Evolutionary conservation across 169 alveolate species (phyloP).

Genomic region (Theileria annulata): DNA sequence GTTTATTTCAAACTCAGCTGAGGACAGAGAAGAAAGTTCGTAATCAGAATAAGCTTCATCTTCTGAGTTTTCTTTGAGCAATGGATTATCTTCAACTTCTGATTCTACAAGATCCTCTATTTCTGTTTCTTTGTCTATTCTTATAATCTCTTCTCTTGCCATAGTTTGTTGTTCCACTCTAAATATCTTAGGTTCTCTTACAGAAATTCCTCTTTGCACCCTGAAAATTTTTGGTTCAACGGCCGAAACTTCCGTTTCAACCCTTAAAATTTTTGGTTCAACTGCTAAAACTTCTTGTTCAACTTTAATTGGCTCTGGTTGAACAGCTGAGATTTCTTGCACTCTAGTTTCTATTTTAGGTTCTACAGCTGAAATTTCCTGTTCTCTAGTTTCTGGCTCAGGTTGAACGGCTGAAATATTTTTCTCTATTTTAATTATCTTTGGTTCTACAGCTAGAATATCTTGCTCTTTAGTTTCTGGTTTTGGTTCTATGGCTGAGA

Average conservation of each 20-base stretch:
- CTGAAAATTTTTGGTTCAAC: not conserved
- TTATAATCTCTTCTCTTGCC: not conserved
- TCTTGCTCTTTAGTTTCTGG: not conserved
- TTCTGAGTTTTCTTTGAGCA: conserved; percentile 15
- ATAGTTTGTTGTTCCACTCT: not conserved
- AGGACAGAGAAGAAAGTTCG: conserved; percentile 20
- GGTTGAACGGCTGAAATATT: not conserved
- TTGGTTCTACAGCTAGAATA: not conserved
- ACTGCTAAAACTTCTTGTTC: not conserved
- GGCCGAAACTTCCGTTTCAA: not conserved
- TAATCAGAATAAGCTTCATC: not conserved
- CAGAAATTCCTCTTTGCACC: not conserved
- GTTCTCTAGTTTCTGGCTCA: not conserved
- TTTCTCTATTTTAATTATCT: not conserved
- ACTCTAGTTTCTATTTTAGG: not conserved
- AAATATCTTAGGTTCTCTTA: not conserved
- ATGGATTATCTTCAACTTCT: conserved; percentile 23
- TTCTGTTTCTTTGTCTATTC: not conserved
- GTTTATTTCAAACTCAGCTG: conserved; percentile 14
- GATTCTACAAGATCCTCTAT: conserved; percentile 5
- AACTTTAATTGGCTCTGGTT: not conserved
- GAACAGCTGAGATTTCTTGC: not conserved
- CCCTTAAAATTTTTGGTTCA: not conserved
- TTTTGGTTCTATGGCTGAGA: not conserved
- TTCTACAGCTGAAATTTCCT: not conserved